Evolutionary conservation across 1,284 basidiomycete species (phyloP).

Genomic region (Rhodotorula sp.): DNA sequence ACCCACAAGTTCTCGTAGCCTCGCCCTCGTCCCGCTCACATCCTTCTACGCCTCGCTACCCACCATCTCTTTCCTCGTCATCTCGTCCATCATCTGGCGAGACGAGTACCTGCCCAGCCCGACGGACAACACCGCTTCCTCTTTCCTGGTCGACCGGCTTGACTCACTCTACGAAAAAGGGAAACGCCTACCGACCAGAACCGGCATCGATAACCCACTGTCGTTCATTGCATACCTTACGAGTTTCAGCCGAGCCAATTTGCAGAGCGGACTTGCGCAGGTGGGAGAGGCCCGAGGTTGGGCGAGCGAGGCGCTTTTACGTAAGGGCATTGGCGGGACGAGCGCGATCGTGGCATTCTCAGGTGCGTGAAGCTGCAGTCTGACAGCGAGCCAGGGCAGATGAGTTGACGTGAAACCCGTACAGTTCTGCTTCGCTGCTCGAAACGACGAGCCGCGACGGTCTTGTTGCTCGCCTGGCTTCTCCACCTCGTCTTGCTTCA

Average conservation of each 20-base stretch:
- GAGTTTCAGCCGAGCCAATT: conserved; percentile 15
- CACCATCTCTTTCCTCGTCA: conserved; percentile 25
- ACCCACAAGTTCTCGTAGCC: neutral
- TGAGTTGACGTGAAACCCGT: neutral
- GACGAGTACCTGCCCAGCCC: conserved; percentile 22
- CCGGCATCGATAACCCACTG: too few species aligned
- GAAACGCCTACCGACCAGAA: neutral
- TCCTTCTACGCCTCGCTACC: conserved; percentile 31
- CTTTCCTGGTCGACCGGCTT: neutral
- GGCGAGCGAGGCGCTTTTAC: conserved; percentile 32
- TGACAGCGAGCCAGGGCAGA: too few species aligned
- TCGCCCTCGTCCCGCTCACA: conserved; percentile 26
- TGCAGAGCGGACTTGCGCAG: conserved; percentile 12
- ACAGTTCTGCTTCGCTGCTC: conserved; percentile 12
- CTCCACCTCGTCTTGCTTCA: conserved; percentile 25
- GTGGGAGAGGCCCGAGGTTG: conserved; percentile 24
- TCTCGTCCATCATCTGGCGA: conserved; percentile 30
- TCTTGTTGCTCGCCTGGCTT: conserved; percentile 21
- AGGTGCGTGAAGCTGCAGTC: conserved; percentile 24
- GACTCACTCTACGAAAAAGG: neutral
- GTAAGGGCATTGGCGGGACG: conserved; percentile 27
- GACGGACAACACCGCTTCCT: neutral
- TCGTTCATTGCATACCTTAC: neutral
- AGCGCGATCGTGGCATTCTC: conserved; percentile 27
- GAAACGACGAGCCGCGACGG: neutral